These are phyloP conservation scores for Sorghum bicolor DNA, from an alignment of 176 grass and related monocot genomes.

Conservation along the genomic window DNA sequence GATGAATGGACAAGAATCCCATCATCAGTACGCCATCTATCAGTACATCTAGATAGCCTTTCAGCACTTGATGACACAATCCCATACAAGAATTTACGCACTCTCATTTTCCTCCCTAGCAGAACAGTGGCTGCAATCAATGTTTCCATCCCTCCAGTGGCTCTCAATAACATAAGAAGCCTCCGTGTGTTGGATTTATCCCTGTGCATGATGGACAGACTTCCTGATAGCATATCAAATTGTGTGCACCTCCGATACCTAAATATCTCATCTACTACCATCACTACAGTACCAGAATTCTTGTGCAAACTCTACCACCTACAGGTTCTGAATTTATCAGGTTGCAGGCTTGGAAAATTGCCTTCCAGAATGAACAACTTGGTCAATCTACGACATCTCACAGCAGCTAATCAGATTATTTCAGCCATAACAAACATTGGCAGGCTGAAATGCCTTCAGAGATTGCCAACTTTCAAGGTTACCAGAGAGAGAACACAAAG, in stretches of 20 bases:
- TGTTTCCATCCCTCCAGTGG: constrained; percentile 12
- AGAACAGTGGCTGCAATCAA: not conserved
- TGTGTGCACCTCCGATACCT: constrained; percentile 45
- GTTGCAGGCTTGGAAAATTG: constrained; percentile 27
- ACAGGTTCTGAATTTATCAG: constrained; percentile 33
- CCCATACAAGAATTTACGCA: constrained; percentile 31
- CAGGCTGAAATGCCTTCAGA: constrained; percentile 44
- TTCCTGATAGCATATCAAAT: constrained; percentile 29
- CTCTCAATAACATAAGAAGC: constrained; percentile 18
- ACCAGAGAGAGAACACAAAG: constrained; percentile 7
- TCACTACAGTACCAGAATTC: constrained; percentile 27
- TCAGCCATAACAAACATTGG: constrained; percentile 27
- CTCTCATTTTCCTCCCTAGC: constrained; percentile 38
- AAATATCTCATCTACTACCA: constrained; percentile 28
- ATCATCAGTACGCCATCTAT: constrained; percentile 39
- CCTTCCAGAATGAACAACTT: constrained; percentile 35
- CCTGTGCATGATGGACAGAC: constrained; percentile 21
- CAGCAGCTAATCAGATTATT: constrained; percentile 30
- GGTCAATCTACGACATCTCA: constrained; percentile 38
- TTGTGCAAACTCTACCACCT: constrained; percentile 43
- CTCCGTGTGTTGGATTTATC: constrained; percentile 44
- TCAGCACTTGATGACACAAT: constrained; percentile 15
- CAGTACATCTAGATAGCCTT: constrained; percentile 34
- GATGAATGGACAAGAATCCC: constrained; percentile 35
- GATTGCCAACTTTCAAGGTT: constrained; percentile 39